Evolutionary conservation across 805 yeast species (phyloP).

Genomic region (Brettanomyces bruxellensis): DNA sequence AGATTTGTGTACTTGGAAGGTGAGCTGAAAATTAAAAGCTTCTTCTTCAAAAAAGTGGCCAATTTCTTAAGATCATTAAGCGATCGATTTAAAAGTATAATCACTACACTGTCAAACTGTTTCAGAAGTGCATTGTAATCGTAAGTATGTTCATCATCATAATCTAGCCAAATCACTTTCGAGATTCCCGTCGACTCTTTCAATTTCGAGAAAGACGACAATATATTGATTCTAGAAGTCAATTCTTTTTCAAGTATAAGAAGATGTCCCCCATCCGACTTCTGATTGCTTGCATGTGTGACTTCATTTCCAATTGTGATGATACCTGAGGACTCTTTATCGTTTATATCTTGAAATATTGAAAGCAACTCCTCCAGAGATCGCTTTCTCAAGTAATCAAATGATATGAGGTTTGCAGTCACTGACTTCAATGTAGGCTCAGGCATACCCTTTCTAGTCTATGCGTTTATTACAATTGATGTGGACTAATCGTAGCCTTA

Average conservation of each 20-base stretch:
- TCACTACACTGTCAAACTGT: neutral
- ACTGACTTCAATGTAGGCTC: no score
- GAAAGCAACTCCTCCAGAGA: neutral
- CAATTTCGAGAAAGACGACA: slow-evolving; percentile 21
- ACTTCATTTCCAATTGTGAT: neutral
- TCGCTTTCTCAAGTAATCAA: no score
- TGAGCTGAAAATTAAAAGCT: neutral
- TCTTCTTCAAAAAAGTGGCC: neutral
- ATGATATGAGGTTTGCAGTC: no score
- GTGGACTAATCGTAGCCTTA: no score
- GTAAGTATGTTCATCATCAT: slow-evolving; percentile 4
- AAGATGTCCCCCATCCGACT: slow-evolving; percentile 8
- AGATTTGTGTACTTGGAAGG: neutral
- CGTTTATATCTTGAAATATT: neutral
- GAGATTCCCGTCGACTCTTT: slow-evolving; percentile 16
- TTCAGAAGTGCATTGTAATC: slow-evolving; percentile 5
- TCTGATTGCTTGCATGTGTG: neutral
- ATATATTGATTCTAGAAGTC: slow-evolving; percentile 17
- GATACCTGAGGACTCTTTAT: no score
- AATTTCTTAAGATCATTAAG: neutral
- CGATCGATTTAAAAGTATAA: neutral
- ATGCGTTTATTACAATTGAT: no score
- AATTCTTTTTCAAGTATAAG: slow-evolving; percentile 17
- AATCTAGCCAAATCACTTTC: slow-evolving; percentile 23
- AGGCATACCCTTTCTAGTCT: no score